Base-by-base conservation (phyloP, 495 filamentous ascomycete genomes). In the Tricharina praecox region DNA sequence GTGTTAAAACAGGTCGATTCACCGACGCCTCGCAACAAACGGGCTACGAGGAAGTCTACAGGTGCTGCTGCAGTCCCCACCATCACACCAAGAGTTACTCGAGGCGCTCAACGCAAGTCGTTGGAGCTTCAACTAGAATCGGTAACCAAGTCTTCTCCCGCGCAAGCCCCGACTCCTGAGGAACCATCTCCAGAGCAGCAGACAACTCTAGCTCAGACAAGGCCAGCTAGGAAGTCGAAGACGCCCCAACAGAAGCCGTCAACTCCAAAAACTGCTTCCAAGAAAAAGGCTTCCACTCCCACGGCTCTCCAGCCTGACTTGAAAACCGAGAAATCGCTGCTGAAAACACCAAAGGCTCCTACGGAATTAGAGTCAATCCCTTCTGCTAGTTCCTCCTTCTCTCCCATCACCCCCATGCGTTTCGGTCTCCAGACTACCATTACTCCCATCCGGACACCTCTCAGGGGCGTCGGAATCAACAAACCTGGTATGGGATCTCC, bases 401-500 rank as follows among this genome's bases (percentile, higher is more conserved):
- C 28, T 32, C 28, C 7, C 13, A 5, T 32, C 28, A 32, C 28
- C 28, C 13, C 28, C 5, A 32, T 32, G 28, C 28, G 13, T 5
- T 13, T 32, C 13, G 5, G 7, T 13, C 5, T 13, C 28, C 28
- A 32, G 28, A 5, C 28, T 32, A 32, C 28, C 28, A 5, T 13
- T 32, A 32, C 28, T 13, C 28, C 28, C 13, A 13, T 32, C 28
- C 71, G 74, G 32, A 68, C 57, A 19, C 65, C 72, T 8, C 35
- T 32, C 15, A 42, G 23, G 4, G 84, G 82, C 3, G 59, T 87
- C 49, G 84, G 83, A 9, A 76, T 77, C 53, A 82, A 86, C 53
- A 75, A 72, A 49, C 67, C 74, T 52, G 82, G 83, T 3, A 72
- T 90, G 42, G 84, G 84, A 18, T 92, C 84, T 3, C 84, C 84